Conservation (phyloP, 225 moss, liverwort and hornwort species). For the Physcomitrellopsis africana region DNA sequence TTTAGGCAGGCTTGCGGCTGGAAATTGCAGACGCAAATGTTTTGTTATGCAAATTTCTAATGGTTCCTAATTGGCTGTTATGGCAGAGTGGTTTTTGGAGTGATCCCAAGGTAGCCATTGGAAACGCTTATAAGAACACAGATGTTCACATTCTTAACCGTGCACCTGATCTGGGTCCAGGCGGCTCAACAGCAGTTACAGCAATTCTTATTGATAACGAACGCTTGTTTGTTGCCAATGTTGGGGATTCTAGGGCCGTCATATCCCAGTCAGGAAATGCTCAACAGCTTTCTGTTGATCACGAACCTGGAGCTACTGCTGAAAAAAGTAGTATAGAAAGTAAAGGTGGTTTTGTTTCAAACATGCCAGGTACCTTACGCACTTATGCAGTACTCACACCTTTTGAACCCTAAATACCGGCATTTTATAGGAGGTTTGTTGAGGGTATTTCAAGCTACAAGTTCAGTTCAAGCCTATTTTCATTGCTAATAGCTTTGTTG, state of each 20-base stretch:
- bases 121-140: constrained; percentile 79
- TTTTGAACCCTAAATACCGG: background rate
- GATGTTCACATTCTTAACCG: constrained; percentile 76
- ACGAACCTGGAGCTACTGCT: constrained; percentile 68
- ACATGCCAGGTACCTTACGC: constrained; percentile 81
- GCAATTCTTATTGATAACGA: constrained; percentile 85
- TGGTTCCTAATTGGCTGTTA: constrained; percentile 12
- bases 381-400: background rate
- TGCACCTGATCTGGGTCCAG: constrained; percentile 81
- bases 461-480: background rate
- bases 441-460: background rate
- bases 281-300: constrained; percentile 86
- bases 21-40: background rate
- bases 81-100: constrained; percentile 79
- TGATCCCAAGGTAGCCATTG: constrained; percentile 73
- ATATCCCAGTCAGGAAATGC: constrained; percentile 68
- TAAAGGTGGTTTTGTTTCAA: constrained; percentile 96
- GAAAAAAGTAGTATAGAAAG: constrained; percentile 72
- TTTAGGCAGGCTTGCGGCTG: background rate
- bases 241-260: constrained; percentile 95
- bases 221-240: constrained; percentile 79
- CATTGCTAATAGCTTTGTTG: background rate
- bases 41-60: background rate
- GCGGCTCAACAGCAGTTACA: constrained; percentile 97
- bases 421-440: background rate